Conservation (phyloP, 108 stramenopile species). For the Cyclotella sp. region DNA sequence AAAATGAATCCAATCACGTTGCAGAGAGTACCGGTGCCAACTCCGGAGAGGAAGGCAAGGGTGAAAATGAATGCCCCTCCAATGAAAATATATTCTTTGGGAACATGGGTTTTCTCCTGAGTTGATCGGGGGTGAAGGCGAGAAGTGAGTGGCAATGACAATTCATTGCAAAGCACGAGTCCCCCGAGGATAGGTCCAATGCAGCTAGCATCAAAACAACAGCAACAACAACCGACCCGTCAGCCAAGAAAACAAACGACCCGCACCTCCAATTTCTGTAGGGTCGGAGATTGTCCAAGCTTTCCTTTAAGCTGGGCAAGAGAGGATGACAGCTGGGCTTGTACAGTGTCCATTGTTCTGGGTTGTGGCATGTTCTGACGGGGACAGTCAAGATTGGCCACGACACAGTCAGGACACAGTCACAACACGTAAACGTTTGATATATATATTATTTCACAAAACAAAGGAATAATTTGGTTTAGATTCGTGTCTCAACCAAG, state of each 20-base stretch:
- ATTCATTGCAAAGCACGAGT: neutral
- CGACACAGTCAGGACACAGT: too few species aligned
- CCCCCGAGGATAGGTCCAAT: neutral
- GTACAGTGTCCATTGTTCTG: conserved; percentile 38
- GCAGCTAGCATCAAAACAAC: neutral
- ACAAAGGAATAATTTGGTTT: too few species aligned
- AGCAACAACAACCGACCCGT: neutral
- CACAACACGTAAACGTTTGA: too few species aligned
- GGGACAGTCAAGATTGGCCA: too few species aligned
- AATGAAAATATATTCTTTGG: conserved; percentile 80
- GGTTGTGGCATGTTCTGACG: neutral
- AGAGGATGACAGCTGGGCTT: conserved; percentile 56
- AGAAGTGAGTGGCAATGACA: neutral
- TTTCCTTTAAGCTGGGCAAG: conserved; percentile 59
- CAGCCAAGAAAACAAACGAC: neutral
- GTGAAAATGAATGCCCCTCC: conserved; percentile 53
- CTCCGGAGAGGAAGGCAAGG: conserved; percentile 68
- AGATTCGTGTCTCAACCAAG: too few species aligned
- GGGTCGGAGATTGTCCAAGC: conserved; percentile 69
- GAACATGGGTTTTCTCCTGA: conserved; percentile 73
- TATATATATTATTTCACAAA: too few species aligned
- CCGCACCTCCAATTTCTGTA: conserved; percentile 86
- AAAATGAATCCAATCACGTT: conserved; percentile 90
- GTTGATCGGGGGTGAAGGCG: neutral
- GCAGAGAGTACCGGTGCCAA: conserved; percentile 77